Conservation (phyloP, 2,329 filamentous ascomycete species). For the Phoma sp. region DNA sequence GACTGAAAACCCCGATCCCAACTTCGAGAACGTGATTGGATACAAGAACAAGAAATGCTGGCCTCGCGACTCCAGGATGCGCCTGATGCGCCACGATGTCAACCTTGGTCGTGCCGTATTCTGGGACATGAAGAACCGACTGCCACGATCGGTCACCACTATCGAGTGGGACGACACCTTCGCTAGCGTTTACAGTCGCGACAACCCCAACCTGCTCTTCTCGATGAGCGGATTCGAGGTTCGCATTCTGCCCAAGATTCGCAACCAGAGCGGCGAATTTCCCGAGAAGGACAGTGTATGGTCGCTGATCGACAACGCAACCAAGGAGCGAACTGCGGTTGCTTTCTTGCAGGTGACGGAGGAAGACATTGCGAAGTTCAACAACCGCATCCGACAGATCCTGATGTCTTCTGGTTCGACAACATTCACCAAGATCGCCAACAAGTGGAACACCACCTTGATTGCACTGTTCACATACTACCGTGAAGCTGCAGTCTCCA, state of each 20-base stretch:
- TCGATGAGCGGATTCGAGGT: constrained; percentile 99
- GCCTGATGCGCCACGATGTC: constrained; percentile 97
- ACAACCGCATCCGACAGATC: constrained; percentile 97
- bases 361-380: constrained; percentile 98
- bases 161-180: constrained; percentile 99
- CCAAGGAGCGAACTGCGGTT: constrained; percentile 95
- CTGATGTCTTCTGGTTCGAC: constrained; percentile 99
- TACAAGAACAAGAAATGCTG: constrained; percentile 99
- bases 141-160: constrained; percentile 92
- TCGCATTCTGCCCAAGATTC: constrained; percentile 90
- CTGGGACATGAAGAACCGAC: constrained; percentile 97
- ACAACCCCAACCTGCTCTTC: constrained; percentile 96
- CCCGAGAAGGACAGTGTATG: constrained; percentile 97
- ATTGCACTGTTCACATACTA: constrained; percentile 99
- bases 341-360: constrained; percentile 98
- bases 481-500: constrained; percentile 94
- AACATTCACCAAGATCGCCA: constrained; percentile 99
- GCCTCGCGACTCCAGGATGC: constrained; percentile 97
- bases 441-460: constrained; percentile 98
- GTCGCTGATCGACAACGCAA: constrained; percentile 95
- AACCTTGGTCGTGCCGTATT: constrained; percentile 97
- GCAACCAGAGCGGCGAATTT: constrained; percentile 96
- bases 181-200: constrained; percentile 94
- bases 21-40: constrained; percentile 98
- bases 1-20: constrained; percentile 97